Conservation (phyloP, 1,284 basidiomycete genomes). For the Moesziomyces sp. region DNA sequence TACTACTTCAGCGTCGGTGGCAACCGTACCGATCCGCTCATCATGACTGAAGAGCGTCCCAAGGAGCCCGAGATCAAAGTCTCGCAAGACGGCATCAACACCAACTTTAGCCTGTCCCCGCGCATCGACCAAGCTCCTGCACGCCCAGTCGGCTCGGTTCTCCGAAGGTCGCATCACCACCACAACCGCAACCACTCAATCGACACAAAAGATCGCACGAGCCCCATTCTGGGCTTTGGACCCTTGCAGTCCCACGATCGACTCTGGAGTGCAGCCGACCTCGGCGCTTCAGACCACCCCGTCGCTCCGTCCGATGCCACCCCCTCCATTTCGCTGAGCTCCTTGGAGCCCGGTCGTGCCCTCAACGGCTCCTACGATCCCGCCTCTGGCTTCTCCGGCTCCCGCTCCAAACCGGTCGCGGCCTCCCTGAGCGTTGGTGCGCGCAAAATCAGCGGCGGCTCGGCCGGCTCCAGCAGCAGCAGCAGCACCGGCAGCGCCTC, state of each 20-base stretch:
- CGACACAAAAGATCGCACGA: slow-evolving; percentile 52
- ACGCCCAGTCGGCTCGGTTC: slow-evolving; percentile 18
- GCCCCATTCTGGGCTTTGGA: slow-evolving; percentile 48
- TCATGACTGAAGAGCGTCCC: slow-evolving; percentile 33
- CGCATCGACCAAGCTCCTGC: slow-evolving; percentile 34
- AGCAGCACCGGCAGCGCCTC: slow-evolving; percentile 30
- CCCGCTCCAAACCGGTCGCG: slow-evolving; percentile 16
- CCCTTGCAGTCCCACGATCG: slow-evolving; percentile 33
- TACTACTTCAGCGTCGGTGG: too few relatives aligned
- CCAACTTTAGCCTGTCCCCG: slow-evolving; percentile 43
- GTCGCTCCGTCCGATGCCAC: slow-evolving; percentile 4
- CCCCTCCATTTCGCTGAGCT: slow-evolving; percentile 4
- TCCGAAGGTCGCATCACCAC: slow-evolving; percentile 32
- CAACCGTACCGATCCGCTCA: neutral
- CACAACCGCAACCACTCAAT: slow-evolving; percentile 50
- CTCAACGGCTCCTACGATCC: slow-evolving; percentile 24
- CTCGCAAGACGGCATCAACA: slow-evolving; percentile 45
- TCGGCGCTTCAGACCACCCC: slow-evolving; percentile 14
- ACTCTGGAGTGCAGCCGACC: slow-evolving; percentile 27
- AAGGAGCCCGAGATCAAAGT: slow-evolving; percentile 43
- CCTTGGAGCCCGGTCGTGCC: slow-evolving; percentile 24
- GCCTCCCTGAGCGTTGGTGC: slow-evolving; percentile 1
- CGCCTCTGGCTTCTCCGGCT: slow-evolving; percentile 4
- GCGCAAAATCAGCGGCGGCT: slow-evolving; percentile 36
- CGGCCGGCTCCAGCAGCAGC: slow-evolving; percentile 25